phyloP scores from a whole-genome alignment of 129 eudicot species.

The Ambrosia trifida region DNA sequence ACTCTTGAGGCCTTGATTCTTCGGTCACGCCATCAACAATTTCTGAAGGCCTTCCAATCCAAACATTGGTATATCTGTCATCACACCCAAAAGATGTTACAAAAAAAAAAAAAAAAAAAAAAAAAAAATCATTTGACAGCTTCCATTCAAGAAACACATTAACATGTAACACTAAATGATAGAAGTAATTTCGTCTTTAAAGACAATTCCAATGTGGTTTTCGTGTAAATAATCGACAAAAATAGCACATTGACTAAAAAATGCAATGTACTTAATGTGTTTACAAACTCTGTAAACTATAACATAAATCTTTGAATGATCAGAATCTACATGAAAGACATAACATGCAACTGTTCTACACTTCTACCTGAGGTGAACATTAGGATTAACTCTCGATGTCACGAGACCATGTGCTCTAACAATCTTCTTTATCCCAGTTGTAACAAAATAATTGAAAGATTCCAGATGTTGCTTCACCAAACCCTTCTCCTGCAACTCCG shows the following conservation, averaged over 20 bases:
- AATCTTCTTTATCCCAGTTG: slow-evolving; percentile 68
- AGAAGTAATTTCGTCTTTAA: not conserved
- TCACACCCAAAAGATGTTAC: slow-evolving; percentile 9
- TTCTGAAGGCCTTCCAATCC: slow-evolving; percentile 73
- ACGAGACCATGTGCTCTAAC: slow-evolving; percentile 62
- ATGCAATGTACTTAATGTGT: slow-evolving; percentile 13
- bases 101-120: not conserved
- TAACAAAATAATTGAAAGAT: slow-evolving; percentile 77
- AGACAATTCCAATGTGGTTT: slow-evolving; percentile 6
- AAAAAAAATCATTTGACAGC: not conserved
- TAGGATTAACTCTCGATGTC: slow-evolving; percentile 36
- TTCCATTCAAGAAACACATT: not conserved
- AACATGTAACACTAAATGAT: not conserved
- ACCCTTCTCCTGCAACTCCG: slow-evolving; percentile 69
- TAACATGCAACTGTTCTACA: not conserved
- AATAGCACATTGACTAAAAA: not conserved
- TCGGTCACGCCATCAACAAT: slow-evolving; percentile 43
- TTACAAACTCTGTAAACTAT: slow-evolving; percentile 7
- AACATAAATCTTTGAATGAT: slow-evolving; percentile 7
- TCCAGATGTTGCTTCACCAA: slow-evolving; percentile 88
- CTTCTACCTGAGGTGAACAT: slow-evolving; percentile 60
- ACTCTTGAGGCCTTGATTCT: slow-evolving; percentile 56
- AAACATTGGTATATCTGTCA: slow-evolving; percentile 63
- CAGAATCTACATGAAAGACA: slow-evolving; percentile 20
- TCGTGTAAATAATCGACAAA: not conserved